Base-by-base conservation (phyloP, 2,329 filamentous ascomycete genomes). In the Colletotrichum sojae region DNA sequence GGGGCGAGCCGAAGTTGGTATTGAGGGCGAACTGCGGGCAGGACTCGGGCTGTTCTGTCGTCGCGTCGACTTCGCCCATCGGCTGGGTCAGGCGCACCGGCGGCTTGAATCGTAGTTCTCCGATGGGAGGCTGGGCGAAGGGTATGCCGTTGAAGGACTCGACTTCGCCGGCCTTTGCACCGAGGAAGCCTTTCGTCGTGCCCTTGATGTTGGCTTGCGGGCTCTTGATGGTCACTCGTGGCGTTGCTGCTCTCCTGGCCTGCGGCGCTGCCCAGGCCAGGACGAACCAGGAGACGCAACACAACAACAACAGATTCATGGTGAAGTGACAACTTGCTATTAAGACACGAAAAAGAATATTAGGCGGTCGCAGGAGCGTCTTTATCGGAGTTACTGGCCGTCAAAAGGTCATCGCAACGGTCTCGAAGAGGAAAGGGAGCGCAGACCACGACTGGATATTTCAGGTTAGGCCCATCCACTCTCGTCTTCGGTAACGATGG, bases 141-240 rank as follows among this genome's bases (percentile, higher is more conserved):
- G 88, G 88, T 8, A 91, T 78, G 25, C 78, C 79, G 68, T 84
- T 84, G 79, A 91, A 92, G 15, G 80, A 83, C 63, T 92, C 89
- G 12, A 90, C 82, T 36, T 67, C 55, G 16, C 62, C 67, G 8
- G 36, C 51, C 6, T 69, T 56, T 6, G 56, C 55, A 8, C 67
- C 67, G 9, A 67, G 63, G 16, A 67, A 53, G 6, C 56, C 67
- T 56, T 69, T 69, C 1, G 62, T 31, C 12, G 40, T 60, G 15
- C 67, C 67, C n/a, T 52, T 67, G 22, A 69, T 31, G 12, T 52
- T 69, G 5, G 67, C 67, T 16, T 52, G 62, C 5, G 67, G 67
- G 4, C 22, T 48, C 25, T 69, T 67, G 55, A 69, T 69, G 1
- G 62, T 61, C 4, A 69, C 67, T 60, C 12, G 62, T 0, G 67